phyloP scores from a whole-genome alignment of 2,329 filamentous ascomycete species.

The Fusarium stilboides region DNA sequence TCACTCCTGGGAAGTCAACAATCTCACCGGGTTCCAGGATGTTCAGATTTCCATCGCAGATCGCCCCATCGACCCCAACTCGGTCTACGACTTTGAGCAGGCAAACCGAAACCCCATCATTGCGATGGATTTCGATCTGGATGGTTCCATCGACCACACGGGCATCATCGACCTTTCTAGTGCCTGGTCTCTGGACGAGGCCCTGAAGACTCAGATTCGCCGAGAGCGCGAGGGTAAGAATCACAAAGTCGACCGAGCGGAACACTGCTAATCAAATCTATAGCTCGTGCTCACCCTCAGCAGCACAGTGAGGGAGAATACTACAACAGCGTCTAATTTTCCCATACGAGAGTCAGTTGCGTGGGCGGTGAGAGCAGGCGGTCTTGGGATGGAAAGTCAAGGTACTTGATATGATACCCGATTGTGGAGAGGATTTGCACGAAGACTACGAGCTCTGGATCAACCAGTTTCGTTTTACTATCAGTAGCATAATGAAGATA shows the following conservation, averaged over 20 bases:
- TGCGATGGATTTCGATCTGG: neutral
- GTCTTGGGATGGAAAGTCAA: neutral
- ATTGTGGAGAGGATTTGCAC: neutral
- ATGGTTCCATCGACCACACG: neutral
- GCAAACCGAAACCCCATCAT: neutral
- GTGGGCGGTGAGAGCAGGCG: neutral
- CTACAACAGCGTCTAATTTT: neutral
- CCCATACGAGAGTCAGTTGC: neutral
- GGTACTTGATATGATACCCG: slow-evolving; percentile 8
- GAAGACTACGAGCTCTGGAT: neutral
- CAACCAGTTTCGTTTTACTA: neutral
- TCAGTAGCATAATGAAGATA: neutral
- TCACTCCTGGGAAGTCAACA: slow-evolving; percentile 16
- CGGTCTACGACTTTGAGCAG: slow-evolving; percentile 9
- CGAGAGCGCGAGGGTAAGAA: neutral
- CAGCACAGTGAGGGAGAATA: neutral
- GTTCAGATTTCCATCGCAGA: slow-evolving; percentile 13
- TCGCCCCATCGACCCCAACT: neutral
- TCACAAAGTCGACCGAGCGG: neutral
- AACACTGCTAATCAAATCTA: neutral
- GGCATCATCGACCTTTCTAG: slow-evolving; percentile 9
- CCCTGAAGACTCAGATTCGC: neutral
- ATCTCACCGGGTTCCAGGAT: slow-evolving; percentile 3
- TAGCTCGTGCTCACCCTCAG: neutral
- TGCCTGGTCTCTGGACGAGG: slow-evolving; percentile 19